Evolutionary conservation across 2,329 filamentous ascomycete genomes (phyloP).

Genomic region (Fusarium avenaceum): DNA sequence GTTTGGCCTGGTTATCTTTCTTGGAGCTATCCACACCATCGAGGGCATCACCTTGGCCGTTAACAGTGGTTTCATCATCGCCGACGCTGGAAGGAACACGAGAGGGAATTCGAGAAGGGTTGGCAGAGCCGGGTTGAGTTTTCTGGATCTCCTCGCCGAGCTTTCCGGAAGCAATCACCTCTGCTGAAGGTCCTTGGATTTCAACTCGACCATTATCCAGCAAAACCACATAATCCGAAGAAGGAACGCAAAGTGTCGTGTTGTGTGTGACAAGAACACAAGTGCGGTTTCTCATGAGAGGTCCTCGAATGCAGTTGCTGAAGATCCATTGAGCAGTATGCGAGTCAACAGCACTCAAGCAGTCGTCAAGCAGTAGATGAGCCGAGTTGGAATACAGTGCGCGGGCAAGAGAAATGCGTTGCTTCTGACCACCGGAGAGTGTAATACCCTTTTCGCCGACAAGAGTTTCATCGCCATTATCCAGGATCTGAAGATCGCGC

Average conservation of each 20-base stretch:
- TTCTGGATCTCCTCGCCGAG: constrained; percentile 87
- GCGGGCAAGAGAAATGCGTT: constrained; percentile 95
- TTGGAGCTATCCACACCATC: constrained; percentile 63
- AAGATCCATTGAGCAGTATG: constrained; percentile 99
- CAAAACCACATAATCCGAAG: constrained; percentile 83
- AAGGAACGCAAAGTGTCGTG: constrained; percentile 85
- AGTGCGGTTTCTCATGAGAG: constrained; percentile 88
- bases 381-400: constrained; percentile 96
- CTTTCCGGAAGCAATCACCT: constrained; percentile 88
- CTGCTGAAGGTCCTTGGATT: constrained; percentile 80
- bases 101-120: constrained; percentile 80
- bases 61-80: constrained; percentile 71
- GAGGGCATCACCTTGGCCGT: constrained; percentile 61
- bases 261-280: constrained; percentile 98
- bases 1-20: constrained; percentile 60
- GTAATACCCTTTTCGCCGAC: constrained; percentile 98
- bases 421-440: constrained; percentile 96
- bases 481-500: constrained; percentile 91
- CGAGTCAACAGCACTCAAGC: constrained; percentile 94
- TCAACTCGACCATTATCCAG: constrained; percentile 88
- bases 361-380: constrained; percentile 93
- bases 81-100: constrained; percentile 81
- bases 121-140: constrained; percentile 77
- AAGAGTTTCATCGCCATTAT: constrained; percentile 90
- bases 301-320: constrained; percentile 89